phyloP scores from a whole-genome alignment of 1,139 yeast species.

The Candida anutae region DNA sequence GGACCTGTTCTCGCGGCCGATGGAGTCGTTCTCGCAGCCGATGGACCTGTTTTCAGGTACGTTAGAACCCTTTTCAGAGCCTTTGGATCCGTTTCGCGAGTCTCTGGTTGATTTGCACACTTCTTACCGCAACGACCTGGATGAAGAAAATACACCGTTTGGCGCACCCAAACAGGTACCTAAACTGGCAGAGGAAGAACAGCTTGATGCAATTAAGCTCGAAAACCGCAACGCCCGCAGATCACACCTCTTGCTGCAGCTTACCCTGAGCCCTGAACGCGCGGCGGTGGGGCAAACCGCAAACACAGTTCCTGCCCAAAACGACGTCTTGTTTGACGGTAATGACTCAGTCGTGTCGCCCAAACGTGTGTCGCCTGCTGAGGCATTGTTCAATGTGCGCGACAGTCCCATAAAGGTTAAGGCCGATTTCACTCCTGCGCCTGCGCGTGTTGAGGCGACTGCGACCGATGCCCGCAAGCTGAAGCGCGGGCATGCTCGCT shows the following conservation, averaged over 20 bases:
- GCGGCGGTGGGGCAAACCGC: too few species aligned
- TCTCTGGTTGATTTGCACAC: slow-evolving; percentile 15
- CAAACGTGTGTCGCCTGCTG: slow-evolving; percentile 18
- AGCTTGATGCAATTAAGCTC: slow-evolving; percentile 22
- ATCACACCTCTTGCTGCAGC: slow-evolving; percentile 27
- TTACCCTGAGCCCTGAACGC: too few species aligned
- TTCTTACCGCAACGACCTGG: slow-evolving; percentile 9
- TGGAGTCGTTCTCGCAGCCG: too few species aligned
- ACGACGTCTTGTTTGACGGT: too few species aligned
- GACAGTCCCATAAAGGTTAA: slow-evolving; percentile 21
- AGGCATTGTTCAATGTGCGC: slow-evolving; percentile 25
- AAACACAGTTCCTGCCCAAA: too few species aligned
- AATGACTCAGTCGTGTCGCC: too few species aligned
- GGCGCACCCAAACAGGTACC: slow-evolving; percentile 3
- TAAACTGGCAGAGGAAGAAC: slow-evolving; percentile 21
- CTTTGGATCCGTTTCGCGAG: slow-evolving; percentile 13
- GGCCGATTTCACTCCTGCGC: background rate
- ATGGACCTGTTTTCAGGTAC: too few species aligned
- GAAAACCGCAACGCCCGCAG: slow-evolving; percentile 31
- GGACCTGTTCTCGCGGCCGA: too few species aligned
- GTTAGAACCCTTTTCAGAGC: background rate
- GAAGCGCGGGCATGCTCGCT: slow-evolving; percentile 27
- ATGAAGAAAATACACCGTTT: slow-evolving; percentile 7
- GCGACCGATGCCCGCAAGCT: background rate
- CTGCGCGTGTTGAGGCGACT: too few species aligned